These are phyloP conservation scores for Mycena maculata DNA, from an alignment of 768 basidiomycete species.

Conservation along the genomic window DNA sequence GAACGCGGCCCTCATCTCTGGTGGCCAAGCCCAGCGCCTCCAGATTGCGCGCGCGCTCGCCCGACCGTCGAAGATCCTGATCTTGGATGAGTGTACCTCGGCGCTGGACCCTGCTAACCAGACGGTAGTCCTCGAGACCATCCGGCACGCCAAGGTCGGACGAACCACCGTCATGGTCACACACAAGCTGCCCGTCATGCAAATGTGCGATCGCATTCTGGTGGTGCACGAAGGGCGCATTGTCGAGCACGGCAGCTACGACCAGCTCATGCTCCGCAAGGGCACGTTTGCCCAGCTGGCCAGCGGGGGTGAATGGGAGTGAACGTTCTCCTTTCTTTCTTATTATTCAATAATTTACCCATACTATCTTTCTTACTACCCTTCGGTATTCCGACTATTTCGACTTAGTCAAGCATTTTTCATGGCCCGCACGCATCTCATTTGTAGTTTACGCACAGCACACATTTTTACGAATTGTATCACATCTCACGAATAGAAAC, in stretches of 20 bases:
- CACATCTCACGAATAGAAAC: slow-evolving; percentile 35
- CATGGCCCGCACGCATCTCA: slow-evolving; percentile 36
- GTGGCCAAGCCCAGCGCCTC: slow-evolving; percentile 84
- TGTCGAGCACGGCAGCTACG: slow-evolving; percentile 72
- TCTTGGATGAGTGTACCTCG: slow-evolving; percentile 85
- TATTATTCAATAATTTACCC: slow-evolving; percentile 33
- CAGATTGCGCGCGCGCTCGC: slow-evolving; percentile 84
- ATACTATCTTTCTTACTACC: slow-evolving; percentile 13
- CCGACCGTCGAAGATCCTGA: slow-evolving; percentile 69
- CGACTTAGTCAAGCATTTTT: slow-evolving; percentile 31
- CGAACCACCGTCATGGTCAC: slow-evolving; percentile 84
- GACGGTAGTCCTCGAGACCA: slow-evolving; percentile 73
- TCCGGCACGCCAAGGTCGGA: slow-evolving; percentile 66
- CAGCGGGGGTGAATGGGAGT: slow-evolving; percentile 70
- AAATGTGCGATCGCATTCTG: slow-evolving; percentile 79
- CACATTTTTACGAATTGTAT: slow-evolving; percentile 33
- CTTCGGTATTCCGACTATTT: slow-evolving; percentile 28
- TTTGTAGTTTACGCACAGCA: slow-evolving; percentile 36
- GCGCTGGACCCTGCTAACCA: slow-evolving; percentile 81
- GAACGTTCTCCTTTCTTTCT: slow-evolving; percentile 9
- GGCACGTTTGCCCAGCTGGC: slow-evolving; percentile 74
- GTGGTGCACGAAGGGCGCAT: slow-evolving; percentile 72
- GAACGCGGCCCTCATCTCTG: slow-evolving; percentile 81
- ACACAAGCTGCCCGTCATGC: slow-evolving; percentile 82
- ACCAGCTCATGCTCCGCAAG: slow-evolving; percentile 62